Conservation (phyloP, 176 grass and related monocot species). For the Triticum timopheevii region DNA sequence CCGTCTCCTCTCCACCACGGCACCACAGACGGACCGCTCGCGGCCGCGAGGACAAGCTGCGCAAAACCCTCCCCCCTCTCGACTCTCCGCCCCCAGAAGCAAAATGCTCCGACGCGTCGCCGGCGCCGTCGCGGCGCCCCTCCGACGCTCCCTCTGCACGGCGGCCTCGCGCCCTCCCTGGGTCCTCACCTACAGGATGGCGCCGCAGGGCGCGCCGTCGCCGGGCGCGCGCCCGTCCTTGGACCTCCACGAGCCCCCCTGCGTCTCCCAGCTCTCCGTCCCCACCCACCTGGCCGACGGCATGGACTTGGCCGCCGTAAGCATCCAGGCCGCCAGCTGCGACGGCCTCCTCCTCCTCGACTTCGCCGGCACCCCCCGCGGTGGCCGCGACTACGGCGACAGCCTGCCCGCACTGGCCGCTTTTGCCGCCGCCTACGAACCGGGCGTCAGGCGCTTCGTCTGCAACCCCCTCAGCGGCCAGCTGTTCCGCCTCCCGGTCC, state of each 20-base stretch:
- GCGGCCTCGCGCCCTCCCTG: neutral
- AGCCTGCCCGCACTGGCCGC: neutral
- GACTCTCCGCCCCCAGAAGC: neutral
- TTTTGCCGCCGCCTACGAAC: neutral
- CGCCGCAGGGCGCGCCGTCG: neutral
- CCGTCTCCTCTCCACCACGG: no score
- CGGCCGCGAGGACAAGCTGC: neutral
- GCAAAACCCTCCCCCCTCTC: neutral
- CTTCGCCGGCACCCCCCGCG: neutral
- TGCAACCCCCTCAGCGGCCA: no score
- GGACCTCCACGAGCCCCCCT: neutral
- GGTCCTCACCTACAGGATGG: neutral
- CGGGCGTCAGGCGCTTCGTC: neutral
- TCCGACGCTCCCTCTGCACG: constrained; percentile 1
- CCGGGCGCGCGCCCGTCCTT: neutral
- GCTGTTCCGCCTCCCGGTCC: no score
- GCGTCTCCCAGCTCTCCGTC: neutral
- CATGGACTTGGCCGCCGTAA: neutral
- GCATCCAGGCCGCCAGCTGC: neutral
- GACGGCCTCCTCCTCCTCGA: constrained; percentile 3
- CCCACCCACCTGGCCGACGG: neutral
- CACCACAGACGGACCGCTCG: neutral
- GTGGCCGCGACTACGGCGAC: no score
- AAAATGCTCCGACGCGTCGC: neutral
- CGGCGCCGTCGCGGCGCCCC: neutral